Evolutionary conservation across 2,329 filamentous ascomycete species (phyloP), one percentile per base, ranked within the genome.

Genomic region (Paradendryphiella salina): DNA sequence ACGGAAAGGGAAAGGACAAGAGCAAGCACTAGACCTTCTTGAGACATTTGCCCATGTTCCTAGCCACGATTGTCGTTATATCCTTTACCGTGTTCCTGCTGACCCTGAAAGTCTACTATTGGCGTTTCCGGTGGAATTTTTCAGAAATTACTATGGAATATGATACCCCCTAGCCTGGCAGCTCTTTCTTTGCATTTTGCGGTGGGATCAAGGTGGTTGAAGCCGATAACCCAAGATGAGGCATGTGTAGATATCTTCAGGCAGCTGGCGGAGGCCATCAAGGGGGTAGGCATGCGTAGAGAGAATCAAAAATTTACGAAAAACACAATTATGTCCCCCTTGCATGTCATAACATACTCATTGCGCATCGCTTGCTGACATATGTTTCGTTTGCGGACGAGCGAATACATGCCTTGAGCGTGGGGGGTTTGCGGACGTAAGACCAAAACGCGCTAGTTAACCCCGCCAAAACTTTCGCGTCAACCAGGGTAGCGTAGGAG

Each of bases 391-490:
- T 10, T 26, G 7, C 8, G 23, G 23, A 9, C 8, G 23, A 26
- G 8, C 20, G 8, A 9, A 2, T 23, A 7, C 21, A 23, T n/a
- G 6, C 21, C 6, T 4, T 23, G 21, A 23, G 21, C 21, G 21
- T 7, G 4, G 21, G 8, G 21, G 23, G 23, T 3, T 10, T 3
- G 23, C 58, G 60, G 61, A 45, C 36, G 11, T 63, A 64, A 59
- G 29, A 18, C 32, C 21, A 15, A 38, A 47, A 5, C 41, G 23
- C 60, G 54, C 61, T 63, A 65, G 26, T 50, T 54, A 63, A 62
- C 54, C 35, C 63, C 60, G 50, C 31, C 54, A 53, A 62, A 63
- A 63, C 37, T 54, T 58, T 62, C 50, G 52, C 47, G 56, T 58
- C 51, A 43, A 23, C 35, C 29, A n/a, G n/a, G n/a, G n/a, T n/a